These are phyloP conservation scores for Pseudomicrostroma phylloplanum DNA, from an alignment of 1,284 basidiomycete genomes.

Conservation along the genomic window DNA sequence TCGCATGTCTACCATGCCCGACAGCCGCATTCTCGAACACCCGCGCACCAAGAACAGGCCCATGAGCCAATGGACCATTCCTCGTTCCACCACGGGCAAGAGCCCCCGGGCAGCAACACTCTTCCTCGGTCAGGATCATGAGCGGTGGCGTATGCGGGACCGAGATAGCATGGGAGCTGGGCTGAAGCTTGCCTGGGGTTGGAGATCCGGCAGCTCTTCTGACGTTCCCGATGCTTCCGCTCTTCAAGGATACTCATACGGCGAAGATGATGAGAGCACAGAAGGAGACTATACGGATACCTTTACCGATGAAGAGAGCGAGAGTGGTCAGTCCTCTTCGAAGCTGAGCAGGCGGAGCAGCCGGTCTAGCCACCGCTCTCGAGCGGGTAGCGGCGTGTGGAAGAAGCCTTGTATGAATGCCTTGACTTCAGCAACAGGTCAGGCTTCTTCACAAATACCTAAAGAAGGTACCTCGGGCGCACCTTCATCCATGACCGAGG, in stretches of 20 bases:
- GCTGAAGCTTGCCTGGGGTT: slow-evolving; percentile 15
- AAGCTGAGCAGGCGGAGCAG: slow-evolving; percentile 2
- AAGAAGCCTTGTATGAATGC: not conserved
- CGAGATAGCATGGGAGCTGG: slow-evolving; percentile 24
- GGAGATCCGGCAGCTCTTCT: slow-evolving; percentile 10
- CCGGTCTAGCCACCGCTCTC: not conserved
- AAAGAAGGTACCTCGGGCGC: no score
- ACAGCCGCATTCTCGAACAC: not conserved
- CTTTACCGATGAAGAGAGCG: slow-evolving; percentile 11
- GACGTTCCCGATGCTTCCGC: not conserved
- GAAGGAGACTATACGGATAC: no score
- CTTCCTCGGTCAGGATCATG: slow-evolving; percentile 45
- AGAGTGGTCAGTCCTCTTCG: not conserved
- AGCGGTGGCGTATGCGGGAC: slow-evolving; percentile 41
- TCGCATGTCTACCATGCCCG: not conserved
- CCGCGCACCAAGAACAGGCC: not conserved
- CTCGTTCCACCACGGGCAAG: slow-evolving; percentile 15
- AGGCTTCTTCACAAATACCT: no score
- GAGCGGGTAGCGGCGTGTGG: not conserved
- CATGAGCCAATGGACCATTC: slow-evolving; percentile 5
- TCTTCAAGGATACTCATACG: not conserved
- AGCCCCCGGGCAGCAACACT: slow-evolving; percentile 35
- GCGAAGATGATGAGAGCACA: not conserved
- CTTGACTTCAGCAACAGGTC: no score
- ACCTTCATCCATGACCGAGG: no score